Evolutionary conservation across 345 rosid species (phyloP), one percentile per base, ranked within the genome.

Genomic region (Rhizophora mangle): DNA sequence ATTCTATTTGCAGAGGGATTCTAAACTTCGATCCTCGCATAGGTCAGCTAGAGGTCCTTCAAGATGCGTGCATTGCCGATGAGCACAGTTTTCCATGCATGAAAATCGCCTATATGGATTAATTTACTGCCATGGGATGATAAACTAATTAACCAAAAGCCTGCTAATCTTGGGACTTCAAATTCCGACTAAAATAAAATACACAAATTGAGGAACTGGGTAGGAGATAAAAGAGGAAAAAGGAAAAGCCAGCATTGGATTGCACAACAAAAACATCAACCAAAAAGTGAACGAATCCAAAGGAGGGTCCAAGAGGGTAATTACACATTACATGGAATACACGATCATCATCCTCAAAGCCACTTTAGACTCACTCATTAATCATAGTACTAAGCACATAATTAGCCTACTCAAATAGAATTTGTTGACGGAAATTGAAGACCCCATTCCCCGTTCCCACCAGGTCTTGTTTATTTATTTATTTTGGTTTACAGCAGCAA

Each of bases 321-420:
- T n/a, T n/a, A 54, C 58, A 54, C 13, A 54, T 20, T 4, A 24
- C 4, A 21, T 54, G 58, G 4, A 8, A 8, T 39, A 9, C 61
- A 32, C 73, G 59, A 75, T 81, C 58, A 69, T 68, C 65, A 9
- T 57, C 22, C 43, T 67, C 65, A 75, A 80, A 76, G 73, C 85
- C 72, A 80, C 74, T 80, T 74, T 80, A 63, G 39, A 46, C 72
- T 71, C 81, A 46, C 72, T 71, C 81, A 10, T 71, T 2, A 74
- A 59, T 47, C 65, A 60, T 51, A 53, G 62, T 56, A 31, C 68
- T 51, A 36, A 1, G 20, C 22, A 36, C 67, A 39, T 51, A 63
- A n/a, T 55, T 57, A 15, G 16, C 69, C 65, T 37, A 53, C 74
- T 64, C 62, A 1, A n/a, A 54, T 39, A 9, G 31, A 6, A 2